Evolutionary conservation across 2,329 filamentous ascomycete genomes (phyloP), one percentile per base, ranked within the genome.

Genomic region (Sporothrix pallida): DNA sequence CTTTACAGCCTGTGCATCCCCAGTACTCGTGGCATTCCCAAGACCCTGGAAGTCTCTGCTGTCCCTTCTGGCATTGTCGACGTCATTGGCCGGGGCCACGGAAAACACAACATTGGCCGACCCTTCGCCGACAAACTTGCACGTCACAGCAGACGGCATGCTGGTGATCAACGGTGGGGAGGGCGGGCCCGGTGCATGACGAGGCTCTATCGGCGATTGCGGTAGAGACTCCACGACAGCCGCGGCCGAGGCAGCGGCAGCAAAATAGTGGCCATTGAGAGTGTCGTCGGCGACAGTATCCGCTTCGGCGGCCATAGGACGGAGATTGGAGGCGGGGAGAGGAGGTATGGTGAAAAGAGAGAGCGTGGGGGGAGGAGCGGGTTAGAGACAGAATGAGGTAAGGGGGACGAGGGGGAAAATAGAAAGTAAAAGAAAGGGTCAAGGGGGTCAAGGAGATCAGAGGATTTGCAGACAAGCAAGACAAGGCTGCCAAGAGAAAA

Each of bases 31-130:
- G 31, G 23, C 68, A 48, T 37, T 23, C 20, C 31, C n/a, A 8
- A 26, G 4, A 56, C 42, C 23, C 13, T 3, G 56, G 31, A 37
- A 37, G 31, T 37, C 31, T 7, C 31, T 48, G 63, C 37, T 37
- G 46, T 20, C 46, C 7, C 37, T 52, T 31, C 15, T 26, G 44
- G 12, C 52, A 44, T 20, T 44, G 2, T 60, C 31, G 69, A 23
- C 20, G 54, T 42, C 44, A 31, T 52, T 37, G 67, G 48, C 44
- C 31, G 72, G 72, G 10, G 15, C 9, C 26, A 74, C 54, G 67
- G 60, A 42, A 67, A 93, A 94, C 75, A 95, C 91, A 70, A 91
- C 87, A 80, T 96, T 95, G 71, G 93, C 92, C 31, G 92, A 90
- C 31, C 93, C 93, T 81, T 96, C 93, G 37, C 86, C 87, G 26